Percentiles rank a stretch among this genome's conserved stretches.
phyloP scores from a whole-genome alignment of 139 green algal genomes.

The Chlamydomonas sp. region DNA sequence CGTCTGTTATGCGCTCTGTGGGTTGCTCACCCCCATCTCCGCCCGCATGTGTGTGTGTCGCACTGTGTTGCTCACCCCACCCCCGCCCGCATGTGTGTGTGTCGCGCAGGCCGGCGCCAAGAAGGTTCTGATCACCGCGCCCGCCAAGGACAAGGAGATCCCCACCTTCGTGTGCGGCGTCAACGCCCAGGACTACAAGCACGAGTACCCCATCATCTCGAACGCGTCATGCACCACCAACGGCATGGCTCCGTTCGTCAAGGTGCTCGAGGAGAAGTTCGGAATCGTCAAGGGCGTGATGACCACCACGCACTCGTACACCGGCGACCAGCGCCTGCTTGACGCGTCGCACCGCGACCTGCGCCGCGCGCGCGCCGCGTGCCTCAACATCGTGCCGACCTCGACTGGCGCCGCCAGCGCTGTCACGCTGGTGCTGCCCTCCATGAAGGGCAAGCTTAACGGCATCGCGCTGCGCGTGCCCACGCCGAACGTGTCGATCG shows the following conservation, averaged over 20 bases:
- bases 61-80: no score
- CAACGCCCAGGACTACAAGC: conserved; percentile 87
- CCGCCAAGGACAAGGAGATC: conserved; percentile 95
- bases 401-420: conserved; percentile 98
- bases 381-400: conserved; percentile 98
- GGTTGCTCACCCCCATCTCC: no score
- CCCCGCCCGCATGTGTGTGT: no score
- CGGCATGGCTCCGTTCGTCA: conserved; percentile 99
- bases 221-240: conserved; percentile 99
- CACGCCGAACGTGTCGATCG: conserved; percentile 96
- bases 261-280: conserved; percentile 98
- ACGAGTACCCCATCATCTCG: conserved; percentile 83
- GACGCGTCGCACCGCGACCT: conserved; percentile 97
- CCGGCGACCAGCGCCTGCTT: conserved; percentile 95
- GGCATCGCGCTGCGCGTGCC: conserved; percentile 97
- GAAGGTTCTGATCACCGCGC: conserved; percentile 99
- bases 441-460: conserved; percentile 92
- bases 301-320: conserved; percentile 99
- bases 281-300: conserved; percentile 99
- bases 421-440: conserved; percentile 89
- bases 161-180: conserved; percentile 98
- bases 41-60: no score
- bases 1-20: no score
- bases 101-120: conserved; percentile 84
- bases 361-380: conserved; percentile 89